These are phyloP conservation scores for Closterium sp. DNA, from an alignment of 139 green algal species.

Conservation along the genomic window DNA sequence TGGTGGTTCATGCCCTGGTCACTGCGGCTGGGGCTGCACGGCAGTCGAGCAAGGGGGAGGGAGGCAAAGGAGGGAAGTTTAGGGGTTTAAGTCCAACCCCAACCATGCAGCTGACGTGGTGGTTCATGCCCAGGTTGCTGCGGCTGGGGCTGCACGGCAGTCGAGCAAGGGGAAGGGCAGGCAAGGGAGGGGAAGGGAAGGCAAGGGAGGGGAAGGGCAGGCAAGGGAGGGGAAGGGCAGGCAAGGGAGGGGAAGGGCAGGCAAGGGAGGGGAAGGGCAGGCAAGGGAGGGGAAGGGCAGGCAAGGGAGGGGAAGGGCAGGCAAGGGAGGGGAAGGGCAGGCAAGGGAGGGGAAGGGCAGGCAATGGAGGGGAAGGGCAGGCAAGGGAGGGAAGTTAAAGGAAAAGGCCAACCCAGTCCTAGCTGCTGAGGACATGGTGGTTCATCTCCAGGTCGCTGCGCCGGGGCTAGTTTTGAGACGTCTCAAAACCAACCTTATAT, in stretches of 20 bases:
- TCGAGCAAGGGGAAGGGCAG: background rate
- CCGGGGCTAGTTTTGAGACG: slow-evolving; percentile 70
- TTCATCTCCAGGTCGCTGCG: slow-evolving; percentile 97
- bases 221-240: background rate
- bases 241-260: background rate
- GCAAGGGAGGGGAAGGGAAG: background rate
- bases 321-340: background rate
- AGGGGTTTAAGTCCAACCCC: slow-evolving; percentile 91
- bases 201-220: background rate
- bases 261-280: background rate
- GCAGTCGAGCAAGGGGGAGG: background rate
- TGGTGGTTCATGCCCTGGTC: slow-evolving; percentile 99
- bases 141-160: slow-evolving; percentile 61
- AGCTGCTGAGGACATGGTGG: slow-evolving; percentile 96
- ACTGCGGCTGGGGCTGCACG: slow-evolving; percentile 63
- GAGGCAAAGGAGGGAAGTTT: background rate
- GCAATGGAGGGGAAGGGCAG: too few species aligned
- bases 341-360: too few species aligned
- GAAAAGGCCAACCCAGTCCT: too few species aligned
- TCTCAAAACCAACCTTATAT: too few species aligned
- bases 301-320: background rate
- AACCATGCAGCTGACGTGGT: slow-evolving; percentile 96
- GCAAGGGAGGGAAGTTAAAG: background rate
- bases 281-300: background rate
- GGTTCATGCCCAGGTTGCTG: slow-evolving; percentile 96